Base-by-base conservation (phyloP, 176 grass and related monocot genomes). In the Melocanna baccifera region DNA sequence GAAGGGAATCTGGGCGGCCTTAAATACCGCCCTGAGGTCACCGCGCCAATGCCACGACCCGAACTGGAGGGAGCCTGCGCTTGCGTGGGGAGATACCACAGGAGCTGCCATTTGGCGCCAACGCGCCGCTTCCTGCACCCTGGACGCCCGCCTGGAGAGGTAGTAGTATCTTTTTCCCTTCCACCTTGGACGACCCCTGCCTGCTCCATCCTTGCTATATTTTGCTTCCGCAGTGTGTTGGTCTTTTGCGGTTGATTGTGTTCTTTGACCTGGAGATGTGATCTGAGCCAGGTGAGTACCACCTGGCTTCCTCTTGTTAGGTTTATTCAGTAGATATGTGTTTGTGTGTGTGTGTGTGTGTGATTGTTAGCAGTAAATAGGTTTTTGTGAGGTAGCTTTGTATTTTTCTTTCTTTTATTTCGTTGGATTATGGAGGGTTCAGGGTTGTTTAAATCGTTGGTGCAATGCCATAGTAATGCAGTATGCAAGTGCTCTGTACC, bases 71-170 rank as follows among this genome's bases (percentile, higher is more conserved):
- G 36, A 65, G 68, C 48, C 68, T 43, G 39, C 55, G 55, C 9
- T 8, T 76, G 26, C 66, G 37, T 56, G 32, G 28, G 15, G 48
- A 51, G 48, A 4, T 1, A 51, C 48, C 14, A 16, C 19, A 6
- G 76, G 68, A 77, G 14, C 71, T 77, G 78, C 83, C 88, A 86
- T 81, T 90, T 86, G 88, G 78, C 78, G 75, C 81, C 81, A 42
- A 26, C 37, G 22, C 29, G 23, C 52, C 61, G 12, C 52, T 22
- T 64, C 47, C 51, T 77, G 58, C 72, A 65, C 57, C 84, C 66
- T 76, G 76, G 56, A 39, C 43, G n/a, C 55, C 37, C 32, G 36
- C 47, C 58, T 3, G 50, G 39, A 79, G 81, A 80, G 82, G 30
- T 61, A 34, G 11, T 23, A 6, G 34, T 43, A 16, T 37, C 25